These are phyloP conservation scores for Smittium mucronatum DNA, from an alignment of 371 early-diverging fungal genomes.

Conservation along the genomic window DNA sequence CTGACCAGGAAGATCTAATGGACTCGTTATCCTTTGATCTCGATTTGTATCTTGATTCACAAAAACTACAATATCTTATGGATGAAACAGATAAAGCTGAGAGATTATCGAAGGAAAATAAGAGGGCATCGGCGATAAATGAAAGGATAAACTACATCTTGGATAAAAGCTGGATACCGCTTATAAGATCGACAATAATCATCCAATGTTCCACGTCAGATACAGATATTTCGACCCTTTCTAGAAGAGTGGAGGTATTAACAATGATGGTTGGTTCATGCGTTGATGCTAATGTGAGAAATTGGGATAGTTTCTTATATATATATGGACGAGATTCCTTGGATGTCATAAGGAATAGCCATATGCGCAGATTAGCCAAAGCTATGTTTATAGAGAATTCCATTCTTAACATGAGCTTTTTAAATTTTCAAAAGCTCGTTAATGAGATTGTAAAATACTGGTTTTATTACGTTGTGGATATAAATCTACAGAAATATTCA, in stretches of 20 bases:
- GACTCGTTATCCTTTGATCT: not conserved
- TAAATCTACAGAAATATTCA: conserved; percentile 1
- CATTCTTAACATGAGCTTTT: not conserved
- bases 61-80: not conserved
- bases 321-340: conserved; percentile 5
- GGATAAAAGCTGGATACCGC: conserved; percentile 5
- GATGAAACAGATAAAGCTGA: conserved; percentile 3
- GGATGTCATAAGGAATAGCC: not conserved
- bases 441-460: conserved; percentile 3
- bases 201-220: not conserved
- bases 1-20: not conserved
- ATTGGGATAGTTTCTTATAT: conserved; percentile 8
- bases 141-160: not conserved
- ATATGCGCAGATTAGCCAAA: not conserved
- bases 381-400: conserved; percentile 1
- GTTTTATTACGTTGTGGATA: conserved; percentile 1
- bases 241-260: not conserved
- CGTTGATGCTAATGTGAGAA: not conserved
- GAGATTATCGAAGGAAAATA: not conserved
- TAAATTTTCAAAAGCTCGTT: not conserved
- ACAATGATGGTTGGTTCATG: not conserved
- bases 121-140: not conserved
- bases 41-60: not conserved
- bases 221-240: not conserved
- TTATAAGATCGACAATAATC: conserved; percentile 4